phyloP scores from a whole-genome alignment of 2,329 filamentous ascomycete genomes.

The Tricladium varicosporioides region DNA sequence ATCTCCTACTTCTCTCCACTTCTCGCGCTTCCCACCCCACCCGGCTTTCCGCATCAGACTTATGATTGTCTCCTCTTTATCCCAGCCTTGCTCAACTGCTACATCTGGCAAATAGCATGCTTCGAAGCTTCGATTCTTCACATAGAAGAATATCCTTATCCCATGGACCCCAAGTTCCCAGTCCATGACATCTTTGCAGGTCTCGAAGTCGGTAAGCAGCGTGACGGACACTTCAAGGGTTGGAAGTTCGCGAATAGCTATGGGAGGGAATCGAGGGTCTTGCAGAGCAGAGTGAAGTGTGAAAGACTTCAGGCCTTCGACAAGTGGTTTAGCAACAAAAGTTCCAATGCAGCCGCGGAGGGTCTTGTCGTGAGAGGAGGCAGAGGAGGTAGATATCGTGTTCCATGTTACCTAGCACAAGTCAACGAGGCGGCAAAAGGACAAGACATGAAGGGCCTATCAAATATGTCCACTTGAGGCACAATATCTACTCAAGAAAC shows the following conservation, averaged over 20 bases:
- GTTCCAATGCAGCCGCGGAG: constrained; percentile 96
- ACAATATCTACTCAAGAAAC: neutral
- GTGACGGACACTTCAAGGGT: constrained; percentile 68
- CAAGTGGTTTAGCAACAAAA: constrained; percentile 75
- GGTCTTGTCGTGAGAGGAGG: constrained; percentile 32
- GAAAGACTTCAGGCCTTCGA: constrained; percentile 73
- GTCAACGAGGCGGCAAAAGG: no score
- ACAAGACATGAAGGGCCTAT: no score
- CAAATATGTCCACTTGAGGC: neutral
- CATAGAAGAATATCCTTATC: constrained; percentile 79
- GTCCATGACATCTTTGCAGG: constrained; percentile 69
- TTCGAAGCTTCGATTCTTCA: constrained; percentile 70
- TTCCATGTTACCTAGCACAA: constrained; percentile 61
- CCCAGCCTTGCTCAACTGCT: constrained; percentile 90
- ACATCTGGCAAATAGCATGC: constrained; percentile 93
- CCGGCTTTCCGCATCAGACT: constrained; percentile 94
- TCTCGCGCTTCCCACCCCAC: constrained; percentile 66
- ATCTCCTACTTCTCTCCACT: constrained; percentile 73
- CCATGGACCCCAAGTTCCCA: constrained; percentile 89
- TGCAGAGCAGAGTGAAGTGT: constrained; percentile 74
- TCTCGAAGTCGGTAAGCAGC: constrained; percentile 82
- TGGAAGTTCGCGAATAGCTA: constrained; percentile 53
- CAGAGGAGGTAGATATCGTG: constrained; percentile 52
- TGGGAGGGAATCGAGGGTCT: constrained; percentile 60
- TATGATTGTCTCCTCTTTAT: constrained; percentile 83